These are phyloP conservation scores for Aechmea fasciata DNA, from an alignment of 176 grass and related monocot genomes.

Conservation along the genomic window DNA sequence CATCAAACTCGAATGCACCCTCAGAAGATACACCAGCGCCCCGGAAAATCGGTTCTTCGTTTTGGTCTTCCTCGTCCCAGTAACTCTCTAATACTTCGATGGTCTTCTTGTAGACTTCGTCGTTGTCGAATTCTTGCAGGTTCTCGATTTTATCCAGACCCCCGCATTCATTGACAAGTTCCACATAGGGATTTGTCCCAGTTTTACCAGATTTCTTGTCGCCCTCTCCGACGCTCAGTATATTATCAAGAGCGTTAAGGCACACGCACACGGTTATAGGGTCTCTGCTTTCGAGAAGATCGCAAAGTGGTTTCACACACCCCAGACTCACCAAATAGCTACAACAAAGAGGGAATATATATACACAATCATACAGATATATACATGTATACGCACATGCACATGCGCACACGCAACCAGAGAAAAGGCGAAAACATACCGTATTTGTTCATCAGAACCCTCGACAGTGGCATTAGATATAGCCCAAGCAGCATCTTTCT, in stretches of 20 bases:
- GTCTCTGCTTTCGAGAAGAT: slow-evolving; percentile 41
- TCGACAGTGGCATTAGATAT: slow-evolving; percentile 53
- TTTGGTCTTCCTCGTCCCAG: slow-evolving; percentile 55
- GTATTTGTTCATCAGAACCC: slow-evolving; percentile 57
- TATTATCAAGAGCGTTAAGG: slow-evolving; percentile 55
- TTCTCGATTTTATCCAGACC: slow-evolving; percentile 59
- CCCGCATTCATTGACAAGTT: slow-evolving; percentile 64
- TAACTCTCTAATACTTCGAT: slow-evolving; percentile 65
- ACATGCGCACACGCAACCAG: background rate
- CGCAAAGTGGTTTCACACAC: slow-evolving; percentile 57
- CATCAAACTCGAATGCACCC: background rate
- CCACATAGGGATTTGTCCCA: slow-evolving; percentile 36
- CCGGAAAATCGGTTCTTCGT: slow-evolving; percentile 14
- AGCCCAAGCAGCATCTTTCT: slow-evolving; percentile 49
- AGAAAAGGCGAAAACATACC: slow-evolving; percentile 24
- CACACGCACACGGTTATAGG: slow-evolving; percentile 39
- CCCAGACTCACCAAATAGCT: slow-evolving; percentile 68
- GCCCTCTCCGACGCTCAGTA: slow-evolving; percentile 45
- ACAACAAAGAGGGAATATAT: background rate
- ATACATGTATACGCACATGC: background rate
- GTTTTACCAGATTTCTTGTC: slow-evolving; percentile 36
- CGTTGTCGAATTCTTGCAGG: slow-evolving; percentile 42
- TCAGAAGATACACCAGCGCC: slow-evolving; percentile 17
- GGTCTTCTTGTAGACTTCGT: slow-evolving; percentile 34
- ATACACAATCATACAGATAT: background rate